Conservation (phyloP, 78 protist species). For the Mantamonas sphyraenae region DNA sequence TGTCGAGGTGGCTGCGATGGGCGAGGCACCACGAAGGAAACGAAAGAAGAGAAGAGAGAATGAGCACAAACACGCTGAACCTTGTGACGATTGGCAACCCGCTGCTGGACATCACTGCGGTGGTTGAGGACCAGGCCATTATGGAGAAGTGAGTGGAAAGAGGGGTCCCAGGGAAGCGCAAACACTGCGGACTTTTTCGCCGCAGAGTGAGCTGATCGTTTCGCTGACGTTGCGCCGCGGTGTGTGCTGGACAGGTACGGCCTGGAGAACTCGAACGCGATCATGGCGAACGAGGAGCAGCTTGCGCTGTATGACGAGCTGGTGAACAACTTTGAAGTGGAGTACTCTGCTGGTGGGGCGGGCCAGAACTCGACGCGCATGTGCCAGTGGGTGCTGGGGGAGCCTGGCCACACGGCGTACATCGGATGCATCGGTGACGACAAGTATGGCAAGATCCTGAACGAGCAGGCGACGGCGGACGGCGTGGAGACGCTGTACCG, state of each 20-base stretch:
- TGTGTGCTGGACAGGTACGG: conserved; percentile 40
- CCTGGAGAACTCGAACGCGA: conserved; percentile 65
- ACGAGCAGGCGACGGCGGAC: conserved; percentile 47
- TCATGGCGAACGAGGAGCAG: conserved; percentile 84
- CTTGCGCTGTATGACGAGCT: conserved; percentile 76
- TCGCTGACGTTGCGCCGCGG: not conserved
- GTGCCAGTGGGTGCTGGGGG: conserved; percentile 73
- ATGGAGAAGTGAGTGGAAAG: no score
- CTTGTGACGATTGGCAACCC: conserved; percentile 84
- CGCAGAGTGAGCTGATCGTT: conserved; percentile 13
- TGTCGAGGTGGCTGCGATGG: no score
- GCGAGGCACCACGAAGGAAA: no score
- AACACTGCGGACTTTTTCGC: no score
- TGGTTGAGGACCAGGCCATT: conserved; percentile 37
- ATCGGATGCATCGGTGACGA: conserved; percentile 90
- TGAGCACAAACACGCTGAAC: no score
- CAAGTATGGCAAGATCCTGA: conserved; percentile 49
- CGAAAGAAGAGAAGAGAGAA: no score
- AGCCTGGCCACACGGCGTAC: conserved; percentile 37
- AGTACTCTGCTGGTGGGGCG: conserved; percentile 91
- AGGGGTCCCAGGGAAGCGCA: no score
- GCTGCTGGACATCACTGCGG: conserved; percentile 73
- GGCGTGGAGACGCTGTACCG: conserved; percentile 38
- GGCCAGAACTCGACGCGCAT: conserved; percentile 74
- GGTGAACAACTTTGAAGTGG: conserved; percentile 30